Percentiles rank a stretch among this genome's conserved stretches.
Evolutionary conservation across 805 yeast genomes (phyloP).

Genomic region (Monosporozyma aerobia): DNA sequence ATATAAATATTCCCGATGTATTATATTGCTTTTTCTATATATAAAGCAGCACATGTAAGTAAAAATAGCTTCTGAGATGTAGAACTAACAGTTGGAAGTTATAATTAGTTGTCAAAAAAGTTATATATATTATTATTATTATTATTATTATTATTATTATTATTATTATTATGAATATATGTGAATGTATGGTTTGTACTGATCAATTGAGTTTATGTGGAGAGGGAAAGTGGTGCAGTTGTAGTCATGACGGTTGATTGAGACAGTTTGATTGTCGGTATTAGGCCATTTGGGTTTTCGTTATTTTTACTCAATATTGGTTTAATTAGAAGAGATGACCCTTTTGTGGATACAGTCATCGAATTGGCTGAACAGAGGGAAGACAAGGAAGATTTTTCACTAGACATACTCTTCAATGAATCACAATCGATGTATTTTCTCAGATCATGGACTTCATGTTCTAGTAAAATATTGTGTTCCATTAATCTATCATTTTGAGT

Average conservation of each 20-base stretch:
- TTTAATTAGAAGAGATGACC: background rate
- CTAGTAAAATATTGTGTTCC: constrained; percentile 15
- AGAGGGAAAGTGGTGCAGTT: background rate
- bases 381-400: background rate
- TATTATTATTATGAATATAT: background rate
- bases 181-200: background rate
- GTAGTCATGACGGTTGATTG: constrained; percentile 3
- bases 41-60: background rate
- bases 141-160: too few relatives aligned
- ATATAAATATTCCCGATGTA: background rate
- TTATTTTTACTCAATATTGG: background rate
- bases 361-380: background rate
- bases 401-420: background rate
- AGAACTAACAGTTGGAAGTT: background rate
- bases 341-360: constrained; percentile 6
- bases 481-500: constrained; percentile 11
- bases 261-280: background rate
- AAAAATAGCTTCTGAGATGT: background rate
- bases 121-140: background rate
- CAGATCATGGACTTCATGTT: constrained; percentile 14
- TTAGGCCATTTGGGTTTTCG: background rate
- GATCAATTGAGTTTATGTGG: background rate
- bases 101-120: background rate
- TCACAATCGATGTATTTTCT: background rate
- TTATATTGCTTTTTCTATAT: background rate